Percentiles rank a stretch among this genome's conserved stretches.
phyloP scores from a whole-genome alignment of 2,329 filamentous ascomycete species.

The Fusarium oligoseptatum region DNA sequence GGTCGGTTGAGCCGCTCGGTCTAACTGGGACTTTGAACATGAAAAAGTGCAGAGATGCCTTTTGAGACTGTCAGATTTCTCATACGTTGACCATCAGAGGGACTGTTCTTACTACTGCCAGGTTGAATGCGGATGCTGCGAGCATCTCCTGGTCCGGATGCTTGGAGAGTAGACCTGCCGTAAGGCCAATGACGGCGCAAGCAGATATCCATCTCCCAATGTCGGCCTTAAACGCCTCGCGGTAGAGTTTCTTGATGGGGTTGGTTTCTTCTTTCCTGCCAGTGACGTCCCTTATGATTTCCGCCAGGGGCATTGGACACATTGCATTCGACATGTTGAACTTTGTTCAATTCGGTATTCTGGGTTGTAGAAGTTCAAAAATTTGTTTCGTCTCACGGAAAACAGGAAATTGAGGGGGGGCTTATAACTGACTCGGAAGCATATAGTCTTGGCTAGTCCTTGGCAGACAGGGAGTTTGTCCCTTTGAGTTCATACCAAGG shows the following conservation, averaged over 20 bases:
- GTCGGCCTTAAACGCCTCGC: slow-evolving; percentile 33
- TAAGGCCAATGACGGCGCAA: slow-evolving; percentile 24
- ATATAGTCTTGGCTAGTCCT: not conserved
- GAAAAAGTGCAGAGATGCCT: slow-evolving; percentile 30
- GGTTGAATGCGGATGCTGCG: slow-evolving; percentile 26
- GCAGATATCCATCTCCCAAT: slow-evolving; percentile 31
- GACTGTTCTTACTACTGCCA: slow-evolving; percentile 17
- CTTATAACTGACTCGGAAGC: not conserved
- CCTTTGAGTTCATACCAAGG: not conserved
- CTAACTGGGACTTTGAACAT: slow-evolving; percentile 11
- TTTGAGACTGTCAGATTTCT: not conserved
- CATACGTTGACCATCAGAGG: no score
- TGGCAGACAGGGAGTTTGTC: not conserved
- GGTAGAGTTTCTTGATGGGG: slow-evolving; percentile 27
- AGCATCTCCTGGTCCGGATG: slow-evolving; percentile 14
- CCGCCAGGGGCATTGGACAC: slow-evolving; percentile 25
- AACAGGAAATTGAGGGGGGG: not conserved
- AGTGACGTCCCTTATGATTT: slow-evolving; percentile 28
- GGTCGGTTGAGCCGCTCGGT: slow-evolving; percentile 6
- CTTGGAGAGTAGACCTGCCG: slow-evolving; percentile 36
- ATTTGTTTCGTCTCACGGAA: not conserved
- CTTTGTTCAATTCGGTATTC: not conserved
- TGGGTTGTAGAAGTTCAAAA: not conserved
- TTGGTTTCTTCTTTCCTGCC: slow-evolving; percentile 30
- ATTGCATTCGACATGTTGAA: slow-evolving; percentile 26